Base-by-base conservation (phyloP, 2,329 filamentous ascomycete species). In the Didymosphaeria variabile region DNA sequence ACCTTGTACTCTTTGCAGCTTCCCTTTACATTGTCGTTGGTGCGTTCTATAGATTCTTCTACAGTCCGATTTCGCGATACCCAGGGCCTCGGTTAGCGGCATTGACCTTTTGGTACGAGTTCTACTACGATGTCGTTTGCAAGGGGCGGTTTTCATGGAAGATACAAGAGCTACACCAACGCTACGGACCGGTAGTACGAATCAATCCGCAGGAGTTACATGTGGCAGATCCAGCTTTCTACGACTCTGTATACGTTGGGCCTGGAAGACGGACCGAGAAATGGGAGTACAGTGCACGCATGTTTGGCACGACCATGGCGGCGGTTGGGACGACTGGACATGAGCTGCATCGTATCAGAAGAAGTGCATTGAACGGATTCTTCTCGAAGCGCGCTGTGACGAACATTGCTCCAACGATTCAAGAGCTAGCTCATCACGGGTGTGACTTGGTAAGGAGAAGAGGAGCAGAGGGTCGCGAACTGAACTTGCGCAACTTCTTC, bases 81-180 rank as follows among this genome's bases (percentile, higher is more conserved):
- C 70, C 70, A 0, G 70, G 70, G 3, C 69, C 70, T 21, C 59
- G 59, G 19, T 55, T 73, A n/a, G 69, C 70, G 42, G 70, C 68
- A 15, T 57, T 71, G 32, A 72, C 69, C n/a, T 60, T 66, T 29
- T 71, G 64, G 68, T 72, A 72, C 49, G 70, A 73, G 49, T 67
- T 71, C 60, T 72, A 72, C 60, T 70, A 68, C 57, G 65, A 67
- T 60, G 67, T 70, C 12, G 29, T 69, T 5, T 58, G 58, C n/a
- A 61, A 58, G 26, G 68, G 70, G 4, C 54, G 56, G 5, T 71
- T 64, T 58, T 62, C 62, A n/a, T 71, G 61, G 56, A 58, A 67
- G 29, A 66, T 69, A 21, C 31, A 64, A 51, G 55, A 67, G 40
- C 50, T 71, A 52, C 70, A 72, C 57, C 50, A 60, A 32, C 42